Base-by-base conservation (phyloP, 495 filamentous ascomycete species). In the Aspergillus avenaceus region DNA sequence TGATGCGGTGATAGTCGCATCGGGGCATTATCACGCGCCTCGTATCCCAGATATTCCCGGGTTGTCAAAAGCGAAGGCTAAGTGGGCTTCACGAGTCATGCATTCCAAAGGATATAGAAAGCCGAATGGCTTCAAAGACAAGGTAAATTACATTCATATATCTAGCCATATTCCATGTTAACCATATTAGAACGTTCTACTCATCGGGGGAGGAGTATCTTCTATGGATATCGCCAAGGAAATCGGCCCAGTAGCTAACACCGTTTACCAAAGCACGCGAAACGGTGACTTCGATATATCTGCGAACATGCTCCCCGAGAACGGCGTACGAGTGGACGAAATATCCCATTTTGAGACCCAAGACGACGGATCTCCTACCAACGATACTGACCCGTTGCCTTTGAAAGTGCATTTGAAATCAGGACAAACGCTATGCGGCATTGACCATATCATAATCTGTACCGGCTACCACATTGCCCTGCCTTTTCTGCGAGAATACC, bases 391-490 rank as follows among this genome's bases (percentile, higher is more conserved):
- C 3, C 61, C 54, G 4, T 53, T 76, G 4, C 59, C 71, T 1
- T 23, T 72, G 2, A 68, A 47, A 6, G 53, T 69, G 2, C 66
- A 60, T 14, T 55, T 77, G 16, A 72, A 71, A 49, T 67, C 72
- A 1, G 73, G 71, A 5, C 50, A 66, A n/a, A 65, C 38, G 12
- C 53, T 86, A 5, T 56, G 70, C 14, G 66, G 68, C 4, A 77
- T 87, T 31, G 73, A 86, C 51, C 64, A 59, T 6, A 64, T 86
- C 8, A 57, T 86, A 1, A 47, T 86, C 8, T 82, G 79, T n/a
- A 87, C 84, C 1, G 84, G 84, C 4, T 87, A 86, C 55, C 78
- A 80, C 42, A 78, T 81, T 40, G 71, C 71, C 1, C 69, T 85
- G 3, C 83, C 83, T 0, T 85, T 84, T 37, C 65, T 86, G 0